Conservation (phyloP, 208 protist species). For the Leishmania arabica region DNA sequence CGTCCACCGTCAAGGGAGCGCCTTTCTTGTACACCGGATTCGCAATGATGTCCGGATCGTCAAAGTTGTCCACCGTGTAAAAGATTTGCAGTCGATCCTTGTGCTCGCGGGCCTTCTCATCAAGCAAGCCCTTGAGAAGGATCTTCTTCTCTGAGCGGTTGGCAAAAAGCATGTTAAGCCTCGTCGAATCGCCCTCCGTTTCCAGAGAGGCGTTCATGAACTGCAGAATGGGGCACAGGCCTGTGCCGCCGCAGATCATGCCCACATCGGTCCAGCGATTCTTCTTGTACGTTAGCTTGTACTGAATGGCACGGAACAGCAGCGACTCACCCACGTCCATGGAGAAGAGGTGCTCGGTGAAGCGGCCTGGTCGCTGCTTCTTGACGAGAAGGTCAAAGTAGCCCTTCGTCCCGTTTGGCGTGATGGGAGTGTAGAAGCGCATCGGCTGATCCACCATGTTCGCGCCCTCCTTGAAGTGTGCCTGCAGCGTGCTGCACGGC, state of each 20-base stretch:
- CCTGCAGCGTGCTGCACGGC: conserved; percentile 85
- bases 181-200: conserved; percentile 79
- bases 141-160: conserved; percentile 94
- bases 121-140: conserved; percentile 89
- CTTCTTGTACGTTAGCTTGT: conserved; percentile 85
- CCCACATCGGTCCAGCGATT: conserved; percentile 81
- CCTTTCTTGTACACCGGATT: conserved; percentile 52
- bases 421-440: conserved; percentile 93
- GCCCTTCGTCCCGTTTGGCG: conserved; percentile 82
- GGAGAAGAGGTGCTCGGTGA: conserved; percentile 84
- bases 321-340: conserved; percentile 87
- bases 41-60: conserved; percentile 47
- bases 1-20: conserved; percentile 35
- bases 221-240: conserved; percentile 93
- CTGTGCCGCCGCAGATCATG: conserved; percentile 92
- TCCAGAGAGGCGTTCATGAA: conserved; percentile 88
- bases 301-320: conserved; percentile 77
- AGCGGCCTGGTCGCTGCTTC: conserved; percentile 78
- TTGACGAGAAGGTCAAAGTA: conserved; percentile 91
- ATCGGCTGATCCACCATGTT: conserved; percentile 87
- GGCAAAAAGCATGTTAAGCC: conserved; percentile 86
- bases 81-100: conserved; percentile 82
- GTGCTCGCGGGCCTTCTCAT: conserved; percentile 60
- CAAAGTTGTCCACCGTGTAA: conserved; percentile 85
- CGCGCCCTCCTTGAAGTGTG: conserved; percentile 74